Evolutionary conservation across 2,329 filamentous ascomycete genomes (phyloP).

Genomic region (Aureobasidium vineae): DNA sequence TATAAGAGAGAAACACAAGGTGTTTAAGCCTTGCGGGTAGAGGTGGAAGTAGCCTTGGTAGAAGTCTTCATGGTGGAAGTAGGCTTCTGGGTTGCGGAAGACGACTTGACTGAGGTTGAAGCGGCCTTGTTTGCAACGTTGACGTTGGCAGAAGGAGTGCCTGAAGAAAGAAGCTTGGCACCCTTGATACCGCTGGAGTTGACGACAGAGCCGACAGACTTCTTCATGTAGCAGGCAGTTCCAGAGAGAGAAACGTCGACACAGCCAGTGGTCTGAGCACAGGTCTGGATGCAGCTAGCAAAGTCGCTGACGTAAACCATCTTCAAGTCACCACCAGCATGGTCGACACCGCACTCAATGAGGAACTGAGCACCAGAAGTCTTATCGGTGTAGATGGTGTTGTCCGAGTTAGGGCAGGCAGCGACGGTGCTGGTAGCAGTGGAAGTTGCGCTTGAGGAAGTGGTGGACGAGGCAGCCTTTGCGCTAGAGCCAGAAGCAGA

Average conservation of each 20-base stretch:
- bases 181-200: conserved; percentile 33
- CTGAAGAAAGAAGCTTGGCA: conserved; percentile 32
- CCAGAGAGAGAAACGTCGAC: conserved; percentile 38
- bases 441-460: conserved; percentile 10
- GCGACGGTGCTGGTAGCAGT: conserved; percentile 28
- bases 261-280: conserved; percentile 35
- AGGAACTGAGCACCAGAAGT: conserved; percentile 31
- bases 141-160: conserved; percentile 6
- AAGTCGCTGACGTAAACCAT: conserved; percentile 32
- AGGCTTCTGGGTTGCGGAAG: not conserved
- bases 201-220: conserved; percentile 31
- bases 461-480: conserved; percentile 7
- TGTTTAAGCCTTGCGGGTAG: conserved; percentile 13
- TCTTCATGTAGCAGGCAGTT: conserved; percentile 38
- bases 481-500: conserved; percentile 25
- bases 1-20: conserved; percentile 8
- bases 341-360: conserved; percentile 38
- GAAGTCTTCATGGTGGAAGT: conserved; percentile 9
- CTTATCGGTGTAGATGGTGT: conserved; percentile 30
- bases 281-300: conserved; percentile 36
- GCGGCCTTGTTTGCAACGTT: not conserved
- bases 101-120: conserved; percentile 2
- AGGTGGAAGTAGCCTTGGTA: not conserved
- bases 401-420: conserved; percentile 31
- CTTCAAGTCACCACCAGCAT: conserved; percentile 35